A percentile compares a stretch with the other conserved stretches of the same genome.
Conservation (phyloP, 768 basidiomycete species). For the Filobasidium wieringae region DNA sequence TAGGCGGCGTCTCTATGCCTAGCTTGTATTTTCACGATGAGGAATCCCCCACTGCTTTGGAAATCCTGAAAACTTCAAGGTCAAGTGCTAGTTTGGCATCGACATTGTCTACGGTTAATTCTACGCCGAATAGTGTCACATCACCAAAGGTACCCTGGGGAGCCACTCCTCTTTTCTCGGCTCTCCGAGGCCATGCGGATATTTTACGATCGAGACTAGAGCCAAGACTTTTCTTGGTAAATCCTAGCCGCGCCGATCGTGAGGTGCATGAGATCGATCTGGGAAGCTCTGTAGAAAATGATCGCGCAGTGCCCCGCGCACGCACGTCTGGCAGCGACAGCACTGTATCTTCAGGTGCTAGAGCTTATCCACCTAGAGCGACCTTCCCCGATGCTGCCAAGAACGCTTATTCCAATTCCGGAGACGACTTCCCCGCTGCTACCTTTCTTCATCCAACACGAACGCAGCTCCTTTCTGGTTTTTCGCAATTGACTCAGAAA, state of each 20-base stretch:
- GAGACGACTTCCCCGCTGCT: slow-evolving; percentile 70
- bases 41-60: slow-evolving; percentile 60
- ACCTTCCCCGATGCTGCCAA: slow-evolving; percentile 22
- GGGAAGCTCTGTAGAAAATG: slow-evolving; percentile 21
- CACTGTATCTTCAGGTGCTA: background rate
- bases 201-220: slow-evolving; percentile 77
- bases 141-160: slow-evolving; percentile 48
- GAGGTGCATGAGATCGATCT: slow-evolving; percentile 64
- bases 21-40: slow-evolving; percentile 95
- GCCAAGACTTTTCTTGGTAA: slow-evolving; percentile 73
- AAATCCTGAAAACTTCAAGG: slow-evolving; percentile 20
- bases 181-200: slow-evolving; percentile 51
- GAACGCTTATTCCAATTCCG: slow-evolving; percentile 20
- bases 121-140: slow-evolving; percentile 13
- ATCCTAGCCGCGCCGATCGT: slow-evolving; percentile 83
- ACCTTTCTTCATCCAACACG: slow-evolving; percentile 50
- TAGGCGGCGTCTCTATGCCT: slow-evolving; percentile 51
- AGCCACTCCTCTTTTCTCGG: slow-evolving; percentile 70
- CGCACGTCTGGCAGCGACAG: slow-evolving; percentile 4
- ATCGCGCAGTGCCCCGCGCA: slow-evolving; percentile 12
- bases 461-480: slow-evolving; percentile 78
- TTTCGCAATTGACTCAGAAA: slow-evolving; percentile 84
- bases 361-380: slow-evolving; percentile 22
- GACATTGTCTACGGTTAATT: background rate
- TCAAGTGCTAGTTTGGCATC: slow-evolving; percentile 1